phyloP scores from a whole-genome alignment of 306 rosid genomes.

The Cicer chorassanicum region DNA sequence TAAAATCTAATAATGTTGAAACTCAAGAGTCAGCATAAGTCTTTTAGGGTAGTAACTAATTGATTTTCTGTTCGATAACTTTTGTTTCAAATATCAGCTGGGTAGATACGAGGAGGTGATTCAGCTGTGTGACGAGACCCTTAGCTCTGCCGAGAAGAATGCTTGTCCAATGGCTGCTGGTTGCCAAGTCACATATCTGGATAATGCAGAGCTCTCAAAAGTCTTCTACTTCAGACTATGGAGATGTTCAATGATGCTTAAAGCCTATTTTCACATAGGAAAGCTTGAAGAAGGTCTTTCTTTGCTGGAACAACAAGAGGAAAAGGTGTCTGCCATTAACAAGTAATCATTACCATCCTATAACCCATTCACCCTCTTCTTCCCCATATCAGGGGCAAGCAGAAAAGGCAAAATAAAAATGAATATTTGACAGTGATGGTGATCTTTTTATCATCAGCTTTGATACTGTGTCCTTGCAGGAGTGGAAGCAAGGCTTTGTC shows the following conservation, averaged over 20 bases:
- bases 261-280: constrained; percentile 77
- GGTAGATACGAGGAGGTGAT: constrained; percentile 84
- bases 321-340: constrained; percentile 54
- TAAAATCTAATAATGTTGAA: not conserved
- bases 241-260: constrained; percentile 77
- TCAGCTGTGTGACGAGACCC: constrained; percentile 74
- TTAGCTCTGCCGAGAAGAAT: constrained; percentile 87
- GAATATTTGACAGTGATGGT: constrained; percentile 29
- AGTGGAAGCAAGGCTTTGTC: constrained; percentile 68
- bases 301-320: constrained; percentile 70
- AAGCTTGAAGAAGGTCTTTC: constrained; percentile 90
- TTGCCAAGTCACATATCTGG: constrained; percentile 48
- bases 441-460: constrained; percentile 42
- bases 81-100: constrained; percentile 61
- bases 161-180: constrained; percentile 48
- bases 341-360: constrained; percentile 53
- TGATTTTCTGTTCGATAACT: constrained; percentile 46
- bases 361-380: constrained; percentile 28
- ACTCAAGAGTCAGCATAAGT: constrained; percentile 29
- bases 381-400: constrained; percentile 14
- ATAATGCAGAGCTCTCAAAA: constrained; percentile 57
- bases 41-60: constrained; percentile 32
- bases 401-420: constrained; percentile 16
- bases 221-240: constrained; percentile 70
- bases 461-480: constrained; percentile 60